These are phyloP conservation scores for Fusarium chuoi DNA, from an alignment of 2,329 filamentous ascomycete genomes.

Conservation along the genomic window DNA sequence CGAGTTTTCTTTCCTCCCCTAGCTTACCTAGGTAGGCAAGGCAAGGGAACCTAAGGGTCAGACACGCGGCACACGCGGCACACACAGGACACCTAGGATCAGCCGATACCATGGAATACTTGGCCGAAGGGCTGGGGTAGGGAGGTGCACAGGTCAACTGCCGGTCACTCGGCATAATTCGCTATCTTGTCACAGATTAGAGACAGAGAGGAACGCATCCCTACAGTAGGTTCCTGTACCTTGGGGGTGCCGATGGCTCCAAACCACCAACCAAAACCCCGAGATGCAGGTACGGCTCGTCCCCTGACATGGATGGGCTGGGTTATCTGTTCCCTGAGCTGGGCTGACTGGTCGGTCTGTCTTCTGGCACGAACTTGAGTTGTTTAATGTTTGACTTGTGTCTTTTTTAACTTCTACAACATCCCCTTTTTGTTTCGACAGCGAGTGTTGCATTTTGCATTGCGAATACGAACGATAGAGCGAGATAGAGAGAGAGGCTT, in stretches of 20 bases:
- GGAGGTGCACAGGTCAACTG: slow-evolving; percentile 6
- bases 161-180: slow-evolving; percentile 13
- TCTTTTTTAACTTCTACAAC: slow-evolving; percentile 16
- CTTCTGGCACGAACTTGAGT: slow-evolving; percentile 27
- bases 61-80: not conserved
- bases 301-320: slow-evolving; percentile 44
- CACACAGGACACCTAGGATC: not conserved
- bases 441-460: not conserved
- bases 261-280: slow-evolving; percentile 39
- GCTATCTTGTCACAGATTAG: slow-evolving; percentile 25
- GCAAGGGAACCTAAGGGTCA: not conserved
- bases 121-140: slow-evolving; percentile 16
- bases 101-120: slow-evolving; percentile 17
- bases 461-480: not conserved
- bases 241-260: slow-evolving; percentile 13
- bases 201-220: slow-evolving; percentile 21
- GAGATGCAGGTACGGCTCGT: slow-evolving; percentile 42
- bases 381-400: slow-evolving; percentile 11
- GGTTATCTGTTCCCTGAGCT: slow-evolving; percentile 1
- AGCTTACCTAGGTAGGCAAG: too few species aligned
- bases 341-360: slow-evolving; percentile 8
- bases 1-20: too few species aligned
- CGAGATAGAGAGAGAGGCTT: not conserved
- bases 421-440: slow-evolving; percentile 5
- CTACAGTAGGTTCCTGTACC: not conserved